Evolutionary conservation across 2,329 filamentous ascomycete species (phyloP), one percentile per base, ranked within the genome.

Genomic region (Chrysoporthe cubensis): DNA sequence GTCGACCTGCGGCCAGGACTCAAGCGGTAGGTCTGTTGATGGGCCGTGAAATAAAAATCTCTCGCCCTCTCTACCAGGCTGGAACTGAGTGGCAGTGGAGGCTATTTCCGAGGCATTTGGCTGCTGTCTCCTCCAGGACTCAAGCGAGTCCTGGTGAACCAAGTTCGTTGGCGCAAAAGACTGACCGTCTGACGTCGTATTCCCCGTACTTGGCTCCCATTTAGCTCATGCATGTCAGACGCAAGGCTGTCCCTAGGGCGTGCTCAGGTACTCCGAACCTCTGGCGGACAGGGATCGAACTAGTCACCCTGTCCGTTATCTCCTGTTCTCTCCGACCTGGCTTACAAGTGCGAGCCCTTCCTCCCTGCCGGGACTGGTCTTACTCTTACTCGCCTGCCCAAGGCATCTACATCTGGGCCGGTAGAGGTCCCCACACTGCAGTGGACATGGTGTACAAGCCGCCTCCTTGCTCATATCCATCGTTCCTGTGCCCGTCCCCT

Each of bases 161-260:
- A 56, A 56, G 3, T 13, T 8, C 32, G 6, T 18, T 3, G 16
- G 13, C 21, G 16, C 21, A 26, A 13, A 40, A 34, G 26, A 21
- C 11, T 21, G 37, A 5, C 57, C 40, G n/a, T 42, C 18, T 62
- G 34, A 16, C 37, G 43, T 64, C 54, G 57, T 59, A 46, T 62
- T 48, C 59, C 21, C 46, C 26, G n/a, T 48, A 52, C n/a, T 42
- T 64, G 40, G 34, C 7, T 26, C 44, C 40, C 14, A 54, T 57
- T 59, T 56, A 50, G 56, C 14, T 58, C 50, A 62, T 67, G 68
- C 68, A 37, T 52, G 62, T 69, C 66, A 67, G 63, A 65, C 52
- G 50, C 65, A 62, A 67, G 61, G 68, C 65, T 67, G 68, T 50
- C 50, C 44, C 64, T 57, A 50, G 57, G 42, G 14, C 56, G 37